Evolutionary conservation across 371 early-diverging fungal species (phyloP).

Genomic region (Mucor racemosus): DNA sequence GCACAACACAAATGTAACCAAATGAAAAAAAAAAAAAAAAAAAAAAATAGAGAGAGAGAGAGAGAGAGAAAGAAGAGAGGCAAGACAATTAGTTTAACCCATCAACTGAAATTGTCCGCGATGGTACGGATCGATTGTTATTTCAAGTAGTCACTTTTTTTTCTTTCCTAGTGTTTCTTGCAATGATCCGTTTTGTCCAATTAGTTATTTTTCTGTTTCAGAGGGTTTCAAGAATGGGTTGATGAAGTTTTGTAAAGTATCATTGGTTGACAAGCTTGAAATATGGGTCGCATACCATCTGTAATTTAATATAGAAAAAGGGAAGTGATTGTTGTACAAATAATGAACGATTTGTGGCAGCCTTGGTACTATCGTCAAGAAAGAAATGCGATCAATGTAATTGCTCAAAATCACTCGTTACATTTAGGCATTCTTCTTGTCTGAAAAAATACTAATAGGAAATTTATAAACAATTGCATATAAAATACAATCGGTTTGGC

Average conservation of each 20-base stretch:
- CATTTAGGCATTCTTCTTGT: not conserved
- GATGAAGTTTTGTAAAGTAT: not conserved
- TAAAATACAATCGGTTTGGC: too few species aligned
- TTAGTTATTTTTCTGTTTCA: constrained; percentile 2
- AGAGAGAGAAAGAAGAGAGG: not conserved
- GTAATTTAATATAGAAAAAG: not conserved
- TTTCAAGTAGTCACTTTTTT: constrained; percentile 6
- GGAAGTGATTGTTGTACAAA: not conserved
- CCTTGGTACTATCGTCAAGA: not conserved
- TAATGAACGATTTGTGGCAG: not conserved
- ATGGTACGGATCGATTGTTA: not conserved
- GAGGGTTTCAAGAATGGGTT: constrained; percentile 1
- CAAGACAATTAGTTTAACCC: not conserved
- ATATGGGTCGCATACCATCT: not conserved
- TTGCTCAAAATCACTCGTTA: not conserved
- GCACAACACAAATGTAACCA: not conserved
- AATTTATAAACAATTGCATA: too few species aligned
- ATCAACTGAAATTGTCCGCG: not conserved
- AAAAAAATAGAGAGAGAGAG: not conserved
- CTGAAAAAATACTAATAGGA: too few species aligned
- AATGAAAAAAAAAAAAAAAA: not conserved
- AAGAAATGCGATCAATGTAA: not conserved
- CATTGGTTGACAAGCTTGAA: not conserved
- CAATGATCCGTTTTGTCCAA: not conserved
- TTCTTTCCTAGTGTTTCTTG: not conserved